Base-by-base conservation (phyloP, 257 asterid genomes). In the Fraxinus quadrangulata region DNA sequence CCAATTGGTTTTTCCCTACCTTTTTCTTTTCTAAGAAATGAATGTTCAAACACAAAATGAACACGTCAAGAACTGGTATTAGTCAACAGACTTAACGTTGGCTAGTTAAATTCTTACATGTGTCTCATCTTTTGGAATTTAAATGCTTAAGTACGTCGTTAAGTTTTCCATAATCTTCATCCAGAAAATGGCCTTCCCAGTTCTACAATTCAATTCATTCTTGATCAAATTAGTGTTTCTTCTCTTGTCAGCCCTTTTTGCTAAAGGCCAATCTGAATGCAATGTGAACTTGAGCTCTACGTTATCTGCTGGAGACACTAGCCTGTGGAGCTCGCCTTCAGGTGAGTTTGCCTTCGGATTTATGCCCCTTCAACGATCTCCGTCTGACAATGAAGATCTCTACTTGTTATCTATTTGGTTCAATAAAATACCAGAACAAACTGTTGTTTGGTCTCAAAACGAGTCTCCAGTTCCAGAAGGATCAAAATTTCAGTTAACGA, bases 341-440 rank as follows among this genome's bases (percentile, higher is more conserved):
- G 80, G 76, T 3, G 88, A 87, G 66, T 87, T 83, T 34, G 88
- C 90, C 79, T 79, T 88, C 6, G 90, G 86, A 36, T 86, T 88
- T 79, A 75, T 73, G 2, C 82, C 80, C 26, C 84, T 73, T 42
- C 67, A 2, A 1, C 74, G 9, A 2, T 39, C 79, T n/a, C 30
- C 68, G 1, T 8, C 14, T 0, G 45, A 26, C 10, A 56, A 82
- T 13, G 47, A 75, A 70, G 76, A 84, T 67, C 77, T 47, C 70
- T 85, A 73, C 87, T 51, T 83, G 76, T 75, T 85, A 5, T 56
- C 92, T 36, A 75, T 86, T 42, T 86, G 89, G 92, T 83, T 71
- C 80, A 34, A 80, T 75, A 86, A 82, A 31, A 80, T 86, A 24
- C 84, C 88, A 0, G 89, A 80, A 28, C 76, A 81, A 73, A 86